Evolutionary conservation across 2,329 filamentous ascomycete genomes (phyloP).

Genomic region (Penicillium sp.): DNA sequence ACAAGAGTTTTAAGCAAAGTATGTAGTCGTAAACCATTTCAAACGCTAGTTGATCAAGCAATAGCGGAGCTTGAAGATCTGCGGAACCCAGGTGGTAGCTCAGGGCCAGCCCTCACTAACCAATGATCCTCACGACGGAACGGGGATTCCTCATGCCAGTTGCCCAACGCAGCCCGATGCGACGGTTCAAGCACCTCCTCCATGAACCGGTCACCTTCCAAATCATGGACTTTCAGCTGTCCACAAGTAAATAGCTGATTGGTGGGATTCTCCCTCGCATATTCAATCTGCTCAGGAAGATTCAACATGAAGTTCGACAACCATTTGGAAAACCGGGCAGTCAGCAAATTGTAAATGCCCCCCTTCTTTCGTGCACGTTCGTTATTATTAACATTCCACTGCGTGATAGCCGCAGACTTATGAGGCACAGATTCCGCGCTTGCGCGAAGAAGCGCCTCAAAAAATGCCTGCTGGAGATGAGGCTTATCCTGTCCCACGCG

Average conservation of each 20-base stretch:
- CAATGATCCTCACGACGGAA: slow-evolving; percentile 13
- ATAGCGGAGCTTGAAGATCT: background rate
- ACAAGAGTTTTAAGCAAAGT: background rate
- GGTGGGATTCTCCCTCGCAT: slow-evolving; percentile 10
- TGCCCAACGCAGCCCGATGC: slow-evolving; percentile 8
- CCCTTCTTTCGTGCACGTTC: background rate
- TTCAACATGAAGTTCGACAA: slow-evolving; percentile 36
- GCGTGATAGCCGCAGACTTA: slow-evolving; percentile 35
- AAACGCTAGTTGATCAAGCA: too few relatives aligned
- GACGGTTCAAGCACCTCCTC: slow-evolving; percentile 26
- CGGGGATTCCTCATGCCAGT: slow-evolving; percentile 28
- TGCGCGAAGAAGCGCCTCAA: slow-evolving; percentile 37
- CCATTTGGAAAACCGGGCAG: slow-evolving; percentile 33
- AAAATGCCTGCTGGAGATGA: slow-evolving; percentile 22
- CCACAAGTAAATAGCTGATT: slow-evolving; percentile 28
- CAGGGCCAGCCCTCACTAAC: slow-evolving; percentile 6
- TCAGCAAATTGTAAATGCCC: slow-evolving; percentile 6
- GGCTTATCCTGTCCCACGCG: slow-evolving; percentile 22
- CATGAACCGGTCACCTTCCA: slow-evolving; percentile 24
- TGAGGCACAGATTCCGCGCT: slow-evolving; percentile 40
- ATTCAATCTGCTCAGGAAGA: slow-evolving; percentile 27
- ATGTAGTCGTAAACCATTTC: too few relatives aligned
- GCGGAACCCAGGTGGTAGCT: background rate
- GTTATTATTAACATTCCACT: slow-evolving; percentile 34
- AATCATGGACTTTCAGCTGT: slow-evolving; percentile 17